Percentiles rank a stretch among this genome's conserved stretches.
phyloP scores from a whole-genome alignment of 768 basidiomycete genomes.

The Termitomyces eurrhizus region DNA sequence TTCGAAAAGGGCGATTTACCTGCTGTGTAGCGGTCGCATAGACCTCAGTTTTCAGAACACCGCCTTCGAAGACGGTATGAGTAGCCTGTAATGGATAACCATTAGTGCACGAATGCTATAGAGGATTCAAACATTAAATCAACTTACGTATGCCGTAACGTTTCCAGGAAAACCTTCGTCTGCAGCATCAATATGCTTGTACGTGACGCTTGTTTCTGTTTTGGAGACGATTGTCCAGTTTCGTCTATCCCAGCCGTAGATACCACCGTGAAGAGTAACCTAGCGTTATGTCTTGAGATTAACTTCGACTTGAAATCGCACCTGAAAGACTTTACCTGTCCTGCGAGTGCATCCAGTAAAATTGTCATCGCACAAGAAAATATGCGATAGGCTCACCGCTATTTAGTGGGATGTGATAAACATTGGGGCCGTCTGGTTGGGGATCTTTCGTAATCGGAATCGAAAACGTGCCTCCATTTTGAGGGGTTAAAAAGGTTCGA shows the following conservation, averaged over 20 bases:
- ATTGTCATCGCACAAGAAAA: not conserved
- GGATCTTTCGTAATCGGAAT: conserved; percentile 48
- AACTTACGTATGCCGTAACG: conserved; percentile 37
- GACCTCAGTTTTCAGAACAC: conserved; percentile 38
- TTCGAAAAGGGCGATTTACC: conserved; percentile 15
- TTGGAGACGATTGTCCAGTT: conserved; percentile 48
- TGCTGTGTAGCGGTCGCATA: conserved; percentile 43
- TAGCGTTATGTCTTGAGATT: conserved; percentile 16
- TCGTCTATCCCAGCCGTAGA: conserved; percentile 52
- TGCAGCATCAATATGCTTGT: conserved; percentile 46
- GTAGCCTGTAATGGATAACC: conserved; percentile 33
- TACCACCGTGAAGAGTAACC: conserved; percentile 55
- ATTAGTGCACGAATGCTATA: not conserved
- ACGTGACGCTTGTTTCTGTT: conserved; percentile 46
- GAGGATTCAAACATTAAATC: not conserved
- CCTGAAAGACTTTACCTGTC: conserved; percentile 17
- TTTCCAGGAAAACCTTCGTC: conserved; percentile 54
- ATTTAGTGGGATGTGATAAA: conserved; percentile 48
- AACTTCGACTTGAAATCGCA: not conserved
- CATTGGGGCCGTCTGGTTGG: conserved; percentile 36
- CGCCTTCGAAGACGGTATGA: conserved; percentile 41
- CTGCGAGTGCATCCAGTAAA: conserved; percentile 1
- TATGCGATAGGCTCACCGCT: conserved; percentile 28
- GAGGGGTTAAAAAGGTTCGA: not conserved
- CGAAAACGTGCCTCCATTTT: conserved; percentile 42